Percentiles rank a stretch among this genome's conserved stretches.
Conservation (phyloP, 2,329 filamentous ascomycete species). For the Sporothrix humicola region DNA sequence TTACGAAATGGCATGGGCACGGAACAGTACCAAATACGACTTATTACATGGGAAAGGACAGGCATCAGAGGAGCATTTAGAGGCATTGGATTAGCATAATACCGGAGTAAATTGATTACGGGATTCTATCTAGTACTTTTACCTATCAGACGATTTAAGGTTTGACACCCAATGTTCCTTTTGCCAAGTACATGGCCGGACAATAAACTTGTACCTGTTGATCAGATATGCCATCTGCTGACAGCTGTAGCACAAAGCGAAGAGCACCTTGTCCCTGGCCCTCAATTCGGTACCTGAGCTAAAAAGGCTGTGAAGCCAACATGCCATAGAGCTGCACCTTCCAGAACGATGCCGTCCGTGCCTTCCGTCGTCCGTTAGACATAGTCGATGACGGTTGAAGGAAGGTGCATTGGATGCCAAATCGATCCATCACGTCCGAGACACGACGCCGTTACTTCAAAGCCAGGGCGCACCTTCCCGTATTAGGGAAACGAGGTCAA, state of each 20-base stretch:
- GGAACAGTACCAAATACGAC: not conserved
- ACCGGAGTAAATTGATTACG: not conserved
- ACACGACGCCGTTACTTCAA: not conserved
- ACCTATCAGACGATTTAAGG: not conserved
- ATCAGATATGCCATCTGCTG: not conserved
- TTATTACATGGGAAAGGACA: not conserved
- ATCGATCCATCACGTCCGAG: not conserved
- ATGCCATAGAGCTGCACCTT: not conserved
- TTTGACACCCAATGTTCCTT: no score
- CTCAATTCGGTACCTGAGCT: not conserved
- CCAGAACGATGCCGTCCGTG: not conserved
- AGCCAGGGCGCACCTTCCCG: slow-evolving; percentile 13
- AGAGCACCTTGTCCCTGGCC: not conserved
- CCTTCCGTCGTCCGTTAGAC: not conserved
- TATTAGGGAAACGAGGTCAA: slow-evolving; percentile 25
- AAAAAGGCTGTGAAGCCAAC: not conserved
- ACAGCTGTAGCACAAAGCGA: not conserved
- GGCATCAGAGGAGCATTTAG: not conserved
- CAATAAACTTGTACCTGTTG: not conserved
- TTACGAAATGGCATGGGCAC: not conserved
- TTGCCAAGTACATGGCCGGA: no score
- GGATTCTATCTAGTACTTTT: no score
- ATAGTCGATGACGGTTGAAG: not conserved
- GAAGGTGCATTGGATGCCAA: not conserved
- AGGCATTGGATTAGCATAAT: not conserved